phyloP scores from a whole-genome alignment of 805 yeast genomes.

The Candida parachauliodes region DNA sequence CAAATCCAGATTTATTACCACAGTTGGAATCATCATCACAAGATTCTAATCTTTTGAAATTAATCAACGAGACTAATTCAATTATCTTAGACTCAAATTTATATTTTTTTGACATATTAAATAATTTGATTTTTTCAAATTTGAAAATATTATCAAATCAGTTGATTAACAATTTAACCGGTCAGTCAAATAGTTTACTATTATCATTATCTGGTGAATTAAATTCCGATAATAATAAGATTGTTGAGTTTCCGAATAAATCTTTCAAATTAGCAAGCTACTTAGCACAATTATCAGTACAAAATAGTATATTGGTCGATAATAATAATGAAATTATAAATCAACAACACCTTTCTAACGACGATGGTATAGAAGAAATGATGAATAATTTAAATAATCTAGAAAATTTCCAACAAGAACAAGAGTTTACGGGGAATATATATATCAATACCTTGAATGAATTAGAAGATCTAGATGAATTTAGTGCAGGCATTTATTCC shows the following conservation, averaged over 20 bases:
- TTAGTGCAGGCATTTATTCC: slow-evolving; percentile 87
- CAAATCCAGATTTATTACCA: slow-evolving; percentile 39
- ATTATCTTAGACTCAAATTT: slow-evolving; percentile 30
- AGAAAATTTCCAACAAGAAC: slow-evolving; percentile 9
- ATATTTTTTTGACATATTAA: slow-evolving; percentile 26
- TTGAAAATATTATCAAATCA: slow-evolving; percentile 33
- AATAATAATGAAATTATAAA: slow-evolving; percentile 28
- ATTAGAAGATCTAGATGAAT: slow-evolving; percentile 68
- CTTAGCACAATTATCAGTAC: slow-evolving; percentile 65
- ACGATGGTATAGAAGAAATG: slow-evolving; percentile 12
- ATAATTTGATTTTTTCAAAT: slow-evolving; percentile 29
- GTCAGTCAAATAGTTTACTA: slow-evolving; percentile 5
- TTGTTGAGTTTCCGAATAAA: slow-evolving; percentile 15
- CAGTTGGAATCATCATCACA: slow-evolving; percentile 33
- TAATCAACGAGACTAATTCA: slow-evolving; percentile 45
- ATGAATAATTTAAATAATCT: slow-evolving; percentile 8
- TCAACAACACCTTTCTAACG: no score
- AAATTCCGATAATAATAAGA: slow-evolving; percentile 12
- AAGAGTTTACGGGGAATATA: slow-evolving; percentile 31
- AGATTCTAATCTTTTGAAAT: slow-evolving; percentile 34
- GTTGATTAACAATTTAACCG: slow-evolving; percentile 22
- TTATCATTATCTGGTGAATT: slow-evolving; percentile 7
- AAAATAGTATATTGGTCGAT: slow-evolving; percentile 50
- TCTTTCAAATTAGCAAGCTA: slow-evolving; percentile 59
- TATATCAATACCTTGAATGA: slow-evolving; percentile 35